Base-by-base conservation (phyloP, 1,284 basidiomycete genomes). In the Gyrodon tennesseensis region DNA sequence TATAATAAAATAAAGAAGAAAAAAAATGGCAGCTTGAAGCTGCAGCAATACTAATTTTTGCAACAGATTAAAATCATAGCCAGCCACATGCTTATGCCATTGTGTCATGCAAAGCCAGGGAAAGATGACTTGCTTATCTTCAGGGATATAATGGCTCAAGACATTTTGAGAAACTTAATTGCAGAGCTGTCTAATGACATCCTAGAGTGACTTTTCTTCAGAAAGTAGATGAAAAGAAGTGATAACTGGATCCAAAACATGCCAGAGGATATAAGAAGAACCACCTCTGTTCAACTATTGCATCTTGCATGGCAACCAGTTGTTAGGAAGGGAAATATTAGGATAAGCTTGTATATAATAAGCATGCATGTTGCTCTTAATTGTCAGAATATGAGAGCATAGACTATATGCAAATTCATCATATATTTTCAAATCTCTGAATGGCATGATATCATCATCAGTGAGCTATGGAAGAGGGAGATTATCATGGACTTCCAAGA, bases 221-320 rank as follows among this genome's bases (percentile, higher is more conserved):
- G 57, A 15, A 15, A 8, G 29, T 3, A 37, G 18, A 9, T 23
- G 9, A 11, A 19, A 40, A 39, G 37, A 9, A 6, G 44, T 27
- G 11, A n/a, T 8, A 3, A 11, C 23, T 6, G 40, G 13, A 31
- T 43, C 27, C 1, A 31, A 23, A 12, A 58, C 46, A 23, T 25
- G 37, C 57, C 57, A 58, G 29, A 58, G 57, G 3, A 39, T 15
- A 7, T 46, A 25, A 34, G 44, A 19, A 23, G 57, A 27, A 25
- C 57, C 57, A 25, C 57, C 57, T 19, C 9, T 46, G 7, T 37
- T 58, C 4, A 49, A 25, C 25, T 58, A 46, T 29, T 58, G 57
- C 57, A 58, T 58, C 21, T 58, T 58, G 46, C 57, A 58, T 39
- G 44, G 9, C 7, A 23, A 15, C 57, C 57, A 58, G 7, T 39